phyloP scores from a whole-genome alignment of 192 early-diverging fungal genomes.

The Chytriomyces confervae region DNA sequence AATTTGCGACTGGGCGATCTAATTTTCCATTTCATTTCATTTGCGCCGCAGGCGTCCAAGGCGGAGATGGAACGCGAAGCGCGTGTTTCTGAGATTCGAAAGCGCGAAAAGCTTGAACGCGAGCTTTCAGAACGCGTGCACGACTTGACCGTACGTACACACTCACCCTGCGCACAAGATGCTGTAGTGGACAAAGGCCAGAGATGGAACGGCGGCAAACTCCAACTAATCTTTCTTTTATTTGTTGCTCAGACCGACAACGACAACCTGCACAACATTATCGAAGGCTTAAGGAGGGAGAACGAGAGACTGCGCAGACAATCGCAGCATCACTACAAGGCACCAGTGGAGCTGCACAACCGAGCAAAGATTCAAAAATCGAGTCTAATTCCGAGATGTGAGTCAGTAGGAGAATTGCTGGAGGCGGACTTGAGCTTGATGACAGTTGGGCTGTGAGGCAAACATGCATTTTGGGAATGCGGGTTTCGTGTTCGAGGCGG shows the following conservation, averaged over 20 bases:
- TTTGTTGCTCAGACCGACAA: conserved; percentile 10
- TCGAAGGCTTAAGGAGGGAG: conserved; percentile 17
- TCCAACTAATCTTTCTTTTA: not conserved
- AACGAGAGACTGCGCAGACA: conserved; percentile 17
- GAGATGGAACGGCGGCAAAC: not conserved
- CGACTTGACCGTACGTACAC: not conserved
- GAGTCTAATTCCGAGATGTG: not conserved
- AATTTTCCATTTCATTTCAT: not conserved
- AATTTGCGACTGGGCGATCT: not conserved
- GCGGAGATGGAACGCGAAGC: conserved; percentile 19
- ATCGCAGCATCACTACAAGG: not conserved
- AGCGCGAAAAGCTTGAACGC: conserved; percentile 14
- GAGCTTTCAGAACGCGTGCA: not conserved
- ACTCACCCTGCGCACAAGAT: not conserved
- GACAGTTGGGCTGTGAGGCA: not conserved
- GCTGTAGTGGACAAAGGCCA: not conserved
- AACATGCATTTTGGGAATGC: too few relatives aligned
- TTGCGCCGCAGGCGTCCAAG: not conserved
- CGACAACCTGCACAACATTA: conserved; percentile 12
- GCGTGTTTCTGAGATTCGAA: conserved; percentile 2
- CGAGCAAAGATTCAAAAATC: not conserved
- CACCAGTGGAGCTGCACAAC: not conserved
- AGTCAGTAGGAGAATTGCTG: conserved; percentile 17
- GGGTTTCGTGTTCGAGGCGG: too few relatives aligned
- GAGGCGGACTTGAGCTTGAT: conserved; percentile 30